Evolutionary conservation across 106 monocot species (phyloP).

Genomic region (Apostasia shenzhenica): DNA sequence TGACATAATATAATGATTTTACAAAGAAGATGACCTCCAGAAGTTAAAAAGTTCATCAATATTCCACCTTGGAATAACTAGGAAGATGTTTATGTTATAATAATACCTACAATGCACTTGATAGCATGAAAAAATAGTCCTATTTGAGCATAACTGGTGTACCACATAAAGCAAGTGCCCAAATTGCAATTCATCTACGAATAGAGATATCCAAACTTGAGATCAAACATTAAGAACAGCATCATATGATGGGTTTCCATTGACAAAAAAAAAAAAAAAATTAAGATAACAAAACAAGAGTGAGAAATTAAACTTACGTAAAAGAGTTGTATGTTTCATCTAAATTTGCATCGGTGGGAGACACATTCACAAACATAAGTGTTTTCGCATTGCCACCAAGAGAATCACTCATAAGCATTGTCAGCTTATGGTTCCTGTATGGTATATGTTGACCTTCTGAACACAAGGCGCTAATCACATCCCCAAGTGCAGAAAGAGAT

Average conservation of each 20-base stretch:
- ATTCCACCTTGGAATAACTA: no score
- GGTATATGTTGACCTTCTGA: slow-evolving; percentile 95
- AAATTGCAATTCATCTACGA: no score
- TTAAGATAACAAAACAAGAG: background rate
- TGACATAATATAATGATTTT: no score
- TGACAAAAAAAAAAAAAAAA: slow-evolving; percentile 1
- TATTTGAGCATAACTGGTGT: no score
- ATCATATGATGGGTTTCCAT: no score
- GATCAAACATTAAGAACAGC: background rate
- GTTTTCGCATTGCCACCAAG: slow-evolving; percentile 98
- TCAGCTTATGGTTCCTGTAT: slow-evolving; percentile 93
- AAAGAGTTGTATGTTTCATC: slow-evolving; percentile 92
- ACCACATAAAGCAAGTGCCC: no score
- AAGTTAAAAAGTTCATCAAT: no score
- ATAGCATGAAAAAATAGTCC: no score
- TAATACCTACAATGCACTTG: no score
- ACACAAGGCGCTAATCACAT: slow-evolving; percentile 90
- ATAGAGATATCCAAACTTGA: no score
- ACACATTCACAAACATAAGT: slow-evolving; percentile 97
- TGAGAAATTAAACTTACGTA: slow-evolving; percentile 36
- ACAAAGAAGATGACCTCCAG: no score
- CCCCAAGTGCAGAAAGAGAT: slow-evolving; percentile 92
- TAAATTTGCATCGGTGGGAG: slow-evolving; percentile 89
- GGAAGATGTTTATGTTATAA: no score
- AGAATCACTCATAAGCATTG: slow-evolving; percentile 99